A percentile compares a stretch with the other conserved stretches of the same genome.
These are phyloP conservation scores for Mercurialis annua DNA, from an alignment of 345 rosid species.

Conservation along the genomic window DNA sequence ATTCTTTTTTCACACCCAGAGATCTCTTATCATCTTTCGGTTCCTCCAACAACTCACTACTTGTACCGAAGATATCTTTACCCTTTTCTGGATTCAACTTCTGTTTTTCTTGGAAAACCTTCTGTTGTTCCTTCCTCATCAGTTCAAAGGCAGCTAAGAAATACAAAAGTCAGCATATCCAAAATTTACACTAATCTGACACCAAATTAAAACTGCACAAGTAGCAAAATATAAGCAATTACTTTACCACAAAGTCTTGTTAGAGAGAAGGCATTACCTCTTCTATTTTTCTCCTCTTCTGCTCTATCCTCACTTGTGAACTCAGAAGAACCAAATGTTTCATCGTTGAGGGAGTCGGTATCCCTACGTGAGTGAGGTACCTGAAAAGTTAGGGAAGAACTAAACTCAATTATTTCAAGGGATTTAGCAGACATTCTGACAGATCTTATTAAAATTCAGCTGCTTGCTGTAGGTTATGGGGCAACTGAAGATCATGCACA, in stretches of 20 bases:
- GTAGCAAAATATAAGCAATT: conserved; percentile 8
- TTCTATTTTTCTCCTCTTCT: conserved; percentile 94
- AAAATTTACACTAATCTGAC: conserved; percentile 11
- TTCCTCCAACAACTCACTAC: conserved; percentile 54
- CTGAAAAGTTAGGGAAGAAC: conserved; percentile 38
- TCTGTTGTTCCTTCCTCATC: conserved; percentile 92
- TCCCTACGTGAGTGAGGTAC: conserved; percentile 69
- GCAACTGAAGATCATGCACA: not conserved
- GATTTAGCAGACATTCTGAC: not conserved
- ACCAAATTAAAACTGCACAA: not conserved
- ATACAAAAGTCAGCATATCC: conserved; percentile 23
- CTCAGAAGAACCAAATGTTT: conserved; percentile 93
- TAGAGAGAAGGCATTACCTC: conserved; percentile 51
- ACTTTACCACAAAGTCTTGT: conserved; percentile 8
- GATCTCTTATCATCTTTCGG: conserved; percentile 54
- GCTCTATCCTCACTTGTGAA: conserved; percentile 72
- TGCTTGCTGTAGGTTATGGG: not conserved
- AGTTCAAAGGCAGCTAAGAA: conserved; percentile 82
- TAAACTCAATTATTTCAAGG: not conserved
- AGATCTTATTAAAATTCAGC: not conserved
- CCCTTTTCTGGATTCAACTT: conserved; percentile 54
- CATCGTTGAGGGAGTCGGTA: conserved; percentile 72
- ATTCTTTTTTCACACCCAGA: conserved; percentile 36
- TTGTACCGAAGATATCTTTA: conserved; percentile 66
- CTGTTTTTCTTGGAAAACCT: conserved; percentile 74